Evolutionary conservation across 2,329 filamentous ascomycete species (phyloP), one percentile per base, ranked within the genome.

Genomic region (Arthrobotrys iridis): DNA sequence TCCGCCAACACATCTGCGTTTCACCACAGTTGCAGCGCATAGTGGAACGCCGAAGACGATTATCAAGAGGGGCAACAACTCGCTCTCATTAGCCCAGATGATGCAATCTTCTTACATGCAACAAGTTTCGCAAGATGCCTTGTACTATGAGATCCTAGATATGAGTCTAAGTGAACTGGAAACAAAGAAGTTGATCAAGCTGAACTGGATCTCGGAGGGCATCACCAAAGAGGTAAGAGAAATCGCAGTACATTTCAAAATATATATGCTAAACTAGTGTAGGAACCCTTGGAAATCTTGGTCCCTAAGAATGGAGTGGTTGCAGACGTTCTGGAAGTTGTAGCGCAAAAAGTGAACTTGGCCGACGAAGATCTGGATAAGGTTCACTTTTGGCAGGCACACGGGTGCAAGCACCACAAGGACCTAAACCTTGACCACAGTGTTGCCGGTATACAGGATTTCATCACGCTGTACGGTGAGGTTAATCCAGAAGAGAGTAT

Each of bases 111-210:
- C 90, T 60, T 92, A 91, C 62, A 89, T 88, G 77, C 87, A 87
- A 8, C 91, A 93, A 78, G 86, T 58, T 91, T 89, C 78, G 87
- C 87, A 87, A 18, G 94, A 98, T 82, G 88, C 90, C 0, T 85
- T 99, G 60, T 98, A 90, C 82, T 99, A 93, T 80, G 95, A 99
- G 82, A 88, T 98, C 26, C 84, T 99, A 41, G 95, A 99, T 77
- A 96, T 97, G 85, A 97, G 93, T 79, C 84, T 99, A 50, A 91
- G 92, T 22, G 96, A 99, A 82, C 86, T 96, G 45, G 95, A 99
- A 80, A 95, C 92, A 67, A 95, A 96, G 85, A 97, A 96, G 84
- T 88, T 85, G 68, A 84, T 98, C 77, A 94, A 92, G 82, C 84
- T 99, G 52, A 91, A 86, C 0, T 94, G 91, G 88, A 85, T 99